A percentile compares a stretch with the other conserved stretches of the same genome.
These are phyloP conservation scores for Pseudohyphozyma bogoriensis DNA, from an alignment of 768 basidiomycete genomes.

Conservation along the genomic window DNA sequence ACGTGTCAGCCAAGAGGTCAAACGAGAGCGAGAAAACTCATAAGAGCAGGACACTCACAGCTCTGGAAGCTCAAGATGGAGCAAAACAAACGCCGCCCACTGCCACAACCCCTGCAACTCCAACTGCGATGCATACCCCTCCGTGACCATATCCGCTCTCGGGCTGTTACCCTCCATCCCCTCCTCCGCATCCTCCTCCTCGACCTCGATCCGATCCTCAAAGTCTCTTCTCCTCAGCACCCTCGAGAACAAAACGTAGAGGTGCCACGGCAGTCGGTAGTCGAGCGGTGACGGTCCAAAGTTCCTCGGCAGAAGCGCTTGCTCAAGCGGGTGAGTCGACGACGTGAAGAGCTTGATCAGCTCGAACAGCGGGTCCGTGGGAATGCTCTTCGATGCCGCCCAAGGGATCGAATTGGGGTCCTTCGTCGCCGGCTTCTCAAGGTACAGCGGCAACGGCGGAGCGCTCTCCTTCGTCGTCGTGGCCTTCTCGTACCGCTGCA, in stretches of 20 bases:
- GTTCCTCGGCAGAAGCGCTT: constrained; percentile 58
- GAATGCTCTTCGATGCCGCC: background rate
- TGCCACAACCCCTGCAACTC: constrained; percentile 71
- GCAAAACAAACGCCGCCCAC: constrained; percentile 75
- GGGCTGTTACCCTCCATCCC: constrained; percentile 63
- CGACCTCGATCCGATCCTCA: constrained; percentile 51
- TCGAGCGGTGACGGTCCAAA: constrained; percentile 68
- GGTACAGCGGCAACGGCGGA: constrained; percentile 26
- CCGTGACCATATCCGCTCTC: constrained; percentile 70
- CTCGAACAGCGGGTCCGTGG: constrained; percentile 62
- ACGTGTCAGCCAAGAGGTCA: constrained; percentile 4
- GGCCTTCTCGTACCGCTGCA: constrained; percentile 24
- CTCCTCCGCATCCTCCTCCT: constrained; percentile 38
- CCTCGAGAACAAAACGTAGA: constrained; percentile 76
- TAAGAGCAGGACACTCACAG: too few relatives aligned
- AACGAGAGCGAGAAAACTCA: constrained; percentile 34
- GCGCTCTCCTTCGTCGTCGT: background rate
- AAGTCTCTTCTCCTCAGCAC: constrained; percentile 77
- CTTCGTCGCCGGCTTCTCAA: constrained; percentile 27
- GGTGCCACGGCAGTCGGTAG: constrained; percentile 78
- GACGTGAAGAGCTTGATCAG: constrained; percentile 64
- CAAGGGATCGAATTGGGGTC: background rate
- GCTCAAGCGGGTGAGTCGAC: constrained; percentile 57
- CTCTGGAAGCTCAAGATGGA: constrained; percentile 70
- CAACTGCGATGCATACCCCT: constrained; percentile 74